A percentile compares a stretch with the other conserved stretches of the same genome.
Evolutionary conservation across 2,329 filamentous ascomycete species (phyloP).

Genomic region (Fusarium hainanense): DNA sequence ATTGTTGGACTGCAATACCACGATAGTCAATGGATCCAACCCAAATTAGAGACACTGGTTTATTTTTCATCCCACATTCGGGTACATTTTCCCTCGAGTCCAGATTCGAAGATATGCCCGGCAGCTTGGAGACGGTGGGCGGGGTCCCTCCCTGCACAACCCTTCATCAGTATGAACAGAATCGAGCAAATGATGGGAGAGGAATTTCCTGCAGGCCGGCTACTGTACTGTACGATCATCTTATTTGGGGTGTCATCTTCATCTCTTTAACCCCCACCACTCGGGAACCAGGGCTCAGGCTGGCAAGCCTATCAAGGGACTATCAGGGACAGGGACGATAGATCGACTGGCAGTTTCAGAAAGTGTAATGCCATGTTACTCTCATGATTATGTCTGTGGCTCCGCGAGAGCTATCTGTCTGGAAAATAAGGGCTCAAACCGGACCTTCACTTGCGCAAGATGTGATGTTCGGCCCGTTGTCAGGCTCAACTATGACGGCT

Average conservation of each 20-base stretch:
- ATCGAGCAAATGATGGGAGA: conserved; percentile 30
- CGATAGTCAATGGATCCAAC: conserved; percentile 17
- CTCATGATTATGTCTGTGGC: not conserved
- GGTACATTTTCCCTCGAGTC: conserved; percentile 14
- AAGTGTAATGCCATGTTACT: not conserved
- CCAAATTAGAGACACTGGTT: conserved; percentile 8
- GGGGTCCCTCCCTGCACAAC: conserved; percentile 24
- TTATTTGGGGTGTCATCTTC: conserved; percentile 34
- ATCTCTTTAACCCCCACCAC: conserved; percentile 39
- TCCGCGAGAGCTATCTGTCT: not conserved
- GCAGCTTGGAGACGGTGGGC: conserved; percentile 30
- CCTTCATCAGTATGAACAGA: conserved; percentile 33
- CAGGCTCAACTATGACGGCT: conserved; percentile 34
- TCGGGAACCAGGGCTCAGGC: conserved; percentile 9
- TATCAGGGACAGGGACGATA: conserved; percentile 1
- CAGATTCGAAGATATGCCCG: conserved; percentile 37
- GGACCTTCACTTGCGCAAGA: not conserved
- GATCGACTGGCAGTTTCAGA: not conserved
- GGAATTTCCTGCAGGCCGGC: conserved; percentile 29
- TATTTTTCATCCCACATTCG: conserved; percentile 4
- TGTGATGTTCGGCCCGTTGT: conserved; percentile 23
- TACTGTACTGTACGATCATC: conserved; percentile 39
- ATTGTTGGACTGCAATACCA: conserved; percentile 18
- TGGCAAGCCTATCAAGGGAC: conserved; percentile 2
- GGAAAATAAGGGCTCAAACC: not conserved